Conservation (phyloP, 2,329 filamentous ascomycete species). For the Acarospora socialis region DNA sequence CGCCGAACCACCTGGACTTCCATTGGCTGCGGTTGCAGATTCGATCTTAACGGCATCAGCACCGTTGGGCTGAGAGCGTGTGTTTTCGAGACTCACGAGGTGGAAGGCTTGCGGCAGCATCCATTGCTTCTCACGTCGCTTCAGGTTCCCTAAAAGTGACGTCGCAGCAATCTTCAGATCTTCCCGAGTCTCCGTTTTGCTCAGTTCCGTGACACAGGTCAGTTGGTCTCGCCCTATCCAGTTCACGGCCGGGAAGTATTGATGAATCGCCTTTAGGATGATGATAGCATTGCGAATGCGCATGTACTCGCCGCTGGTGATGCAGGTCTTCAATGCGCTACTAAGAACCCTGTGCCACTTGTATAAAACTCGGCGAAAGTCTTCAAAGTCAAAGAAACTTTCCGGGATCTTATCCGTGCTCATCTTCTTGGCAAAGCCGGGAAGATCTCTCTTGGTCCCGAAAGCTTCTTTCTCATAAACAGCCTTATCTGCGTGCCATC, state of each 20-base stretch:
- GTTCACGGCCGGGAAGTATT: slow-evolving; percentile 76
- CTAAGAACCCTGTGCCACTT: slow-evolving; percentile 82
- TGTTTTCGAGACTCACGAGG: slow-evolving; percentile 17
- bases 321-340: slow-evolving; percentile 64
- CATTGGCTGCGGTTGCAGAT: slow-evolving; percentile 16
- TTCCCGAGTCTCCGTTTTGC: slow-evolving; percentile 29
- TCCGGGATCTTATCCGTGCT: slow-evolving; percentile 53
- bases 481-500: slow-evolving; percentile 68
- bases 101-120: slow-evolving; percentile 34
- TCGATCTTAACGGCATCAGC: slow-evolving; percentile 17
- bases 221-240: slow-evolving; percentile 54
- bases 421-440: slow-evolving; percentile 65
- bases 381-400: slow-evolving; percentile 64
- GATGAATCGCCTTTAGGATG: slow-evolving; percentile 64
- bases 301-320: slow-evolving; percentile 83
- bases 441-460: slow-evolving; percentile 48
- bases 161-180: slow-evolving; percentile 36
- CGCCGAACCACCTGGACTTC: slow-evolving; percentile 15
- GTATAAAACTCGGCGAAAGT: slow-evolving; percentile 73
- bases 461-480: slow-evolving; percentile 73
- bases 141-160: slow-evolving; percentile 35
- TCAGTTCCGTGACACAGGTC: slow-evolving; percentile 28
- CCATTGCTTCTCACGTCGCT: slow-evolving; percentile 35
- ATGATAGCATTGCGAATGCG: slow-evolving; percentile 93
- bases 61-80: slow-evolving; percentile 5